Base-by-base conservation (phyloP, 345 rosid species). In the Reutealis trisperma region DNA sequence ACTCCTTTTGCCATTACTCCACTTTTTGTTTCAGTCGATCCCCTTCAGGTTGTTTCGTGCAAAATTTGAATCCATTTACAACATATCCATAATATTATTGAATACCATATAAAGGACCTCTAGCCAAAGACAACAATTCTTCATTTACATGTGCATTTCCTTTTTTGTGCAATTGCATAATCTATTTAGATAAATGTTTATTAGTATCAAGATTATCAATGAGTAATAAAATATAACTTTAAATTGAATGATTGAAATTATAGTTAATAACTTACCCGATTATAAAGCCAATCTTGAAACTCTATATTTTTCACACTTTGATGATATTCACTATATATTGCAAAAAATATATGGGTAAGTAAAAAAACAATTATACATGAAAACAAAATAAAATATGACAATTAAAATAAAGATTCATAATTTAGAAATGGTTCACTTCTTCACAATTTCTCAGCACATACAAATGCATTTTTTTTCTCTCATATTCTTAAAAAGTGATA, bases 11-110 rank as follows among this genome's bases (percentile, higher is more conserved):
- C 75, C 4, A 72, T 6, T 7, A 34, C 66, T 2, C 66, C 52
- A n/a, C 67, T 58, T 72, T 72, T 65, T 75, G 63, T 30, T 41
- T 54, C 47, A 13, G 4, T 41, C 66, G 11, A 60, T 18, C 61
- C 21, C 37, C 34, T 22, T 73, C 58, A 25, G 24, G 16, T 19
- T 64, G 2, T 15, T 32, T 52, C 10, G 63, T 65, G 6, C 54
- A 72, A 55, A 75, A 75, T 25, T 37, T 75, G 30, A 21, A 75
- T 19, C 64, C 63, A 75, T 75, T 75, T 13, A 65, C 22, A n/a
- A 49, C 54, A 25, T 21, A 75, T 21, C 63, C 44, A 7, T 30
- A 49, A 42, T 44, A 67, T 21, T 51, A 27, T 16, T 25, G 19
- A 15, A 54, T 72, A 64, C 6, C 10, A 8, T 24, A 5, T 1